Base-by-base conservation (phyloP, 108 stramenopile species). In the Skeletonema potamos region DNA sequence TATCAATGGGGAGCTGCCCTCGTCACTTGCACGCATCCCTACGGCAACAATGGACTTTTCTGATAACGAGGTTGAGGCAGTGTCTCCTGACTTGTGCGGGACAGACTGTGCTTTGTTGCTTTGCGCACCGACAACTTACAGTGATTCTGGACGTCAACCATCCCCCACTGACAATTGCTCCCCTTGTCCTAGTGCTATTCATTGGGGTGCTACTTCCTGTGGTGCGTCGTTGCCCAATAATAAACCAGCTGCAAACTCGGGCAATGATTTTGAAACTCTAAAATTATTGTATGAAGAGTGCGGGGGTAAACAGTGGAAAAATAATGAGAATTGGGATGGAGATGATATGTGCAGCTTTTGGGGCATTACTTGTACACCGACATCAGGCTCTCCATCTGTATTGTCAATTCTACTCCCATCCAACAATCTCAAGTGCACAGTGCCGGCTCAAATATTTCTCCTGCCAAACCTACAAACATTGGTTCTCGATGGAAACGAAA, bases 401-500 rank as follows among this genome's bases (percentile, higher is more conserved):
- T 64, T 85, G 22, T 75, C 88, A 3, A 79, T 93, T 66, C 30
- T 76, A 22, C 80, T 93, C 4, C 86, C 87, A 15, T 62, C 63
- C 27, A 93, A 93, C 71, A 82, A 87, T 72, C 63, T 93, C 9
- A 72, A 83, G 13, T 85, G 88, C 17, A 73, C 75, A 0, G 58
- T 84, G 8, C 92, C 92, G 15, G 68, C 70, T 9, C 73, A 85
- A 63, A 79, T 91, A 7, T 93, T 85, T 58, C 65, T 82, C 37
- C 67, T 93, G 9, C 67, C 77, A 15, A 84, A 83, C n/a, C 74
- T 93, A 10, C 65, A 82, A 61, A 74, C 61, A 11, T 65, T 93
- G 62, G 64, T 62, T 20, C 46, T 93, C 1, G 89, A 89, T 64
- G 89, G 89, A 17, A 93, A 93, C 58, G 79, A 83, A 2, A 78